Evolutionary conservation across 306 rosid species (phyloP), one percentile per base, ranked within the genome.

Genomic region (Medicago ruthenica): DNA sequence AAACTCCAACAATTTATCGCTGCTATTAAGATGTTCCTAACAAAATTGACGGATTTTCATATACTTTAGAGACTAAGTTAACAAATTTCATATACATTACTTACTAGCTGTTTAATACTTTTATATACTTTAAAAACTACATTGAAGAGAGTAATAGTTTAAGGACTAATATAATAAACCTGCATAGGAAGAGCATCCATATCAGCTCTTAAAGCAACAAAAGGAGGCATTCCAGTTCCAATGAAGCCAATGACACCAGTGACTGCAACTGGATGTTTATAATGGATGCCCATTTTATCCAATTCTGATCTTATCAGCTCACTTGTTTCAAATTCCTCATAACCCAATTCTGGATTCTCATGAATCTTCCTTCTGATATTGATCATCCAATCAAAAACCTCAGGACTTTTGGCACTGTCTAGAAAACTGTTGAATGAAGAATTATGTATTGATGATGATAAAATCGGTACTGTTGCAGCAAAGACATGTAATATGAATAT

Each of bases 141-240:
- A 27, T 27, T 27, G 31, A 27, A 27, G 31, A 27, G 31, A 27
- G 31, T 3, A 27, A 27, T 27, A 27, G 42, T 39, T 39, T 39
- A 39, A 39, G 42, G 42, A 39, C 8, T 39, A 39, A 4, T 10
- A 45, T 45, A 17, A 24, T 24, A 4, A 41, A 95, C 98, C 93
- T 90, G 91, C 70, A 92, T 81, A 24, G 93, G 68, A 42, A 95
- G 93, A 76, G 98, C 98, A 85, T 95, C 98, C 97, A 95, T 95
- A 50, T 95, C 98, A 64, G 98, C 98, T 85, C 98, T 85, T 41
- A 95, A 0, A 14, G 97, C 97, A 67, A 92, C 97, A 77, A 95
- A 95, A 74, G 98, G 99, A 0, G 97, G 70, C 5, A 5, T 74
- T n/a, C 90, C 86, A 13, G 92, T 86, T 20, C 99, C 99, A 15